Evolutionary conservation across 495 filamentous ascomycete species (phyloP).

Genomic region (Ramalina intermedia): DNA sequence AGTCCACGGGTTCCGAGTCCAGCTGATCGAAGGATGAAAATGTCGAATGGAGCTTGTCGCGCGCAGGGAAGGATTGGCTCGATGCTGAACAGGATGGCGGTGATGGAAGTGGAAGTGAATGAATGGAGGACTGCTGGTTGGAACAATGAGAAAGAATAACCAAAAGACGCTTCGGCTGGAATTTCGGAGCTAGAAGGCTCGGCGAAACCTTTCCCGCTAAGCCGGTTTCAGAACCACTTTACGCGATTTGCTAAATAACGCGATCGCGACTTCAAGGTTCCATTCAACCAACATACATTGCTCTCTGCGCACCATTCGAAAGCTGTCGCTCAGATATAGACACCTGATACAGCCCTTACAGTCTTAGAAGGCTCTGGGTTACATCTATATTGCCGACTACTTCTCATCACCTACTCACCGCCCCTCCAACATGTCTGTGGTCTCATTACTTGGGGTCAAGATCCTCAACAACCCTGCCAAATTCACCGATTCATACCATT

Average conservation of each 20-base stretch:
- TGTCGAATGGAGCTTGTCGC: not conserved
- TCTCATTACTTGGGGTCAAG: constrained; percentile 87
- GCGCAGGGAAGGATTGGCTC: not conserved
- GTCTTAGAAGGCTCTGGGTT: no score
- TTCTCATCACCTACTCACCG: not conserved
- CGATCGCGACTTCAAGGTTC: not conserved
- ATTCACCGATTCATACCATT: constrained; percentile 78
- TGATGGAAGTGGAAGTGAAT: not conserved
- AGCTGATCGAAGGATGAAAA: no score
- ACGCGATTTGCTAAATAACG: not conserved
- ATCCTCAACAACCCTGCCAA: constrained; percentile 91
- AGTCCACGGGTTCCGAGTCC: no score
- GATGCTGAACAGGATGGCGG: not conserved
- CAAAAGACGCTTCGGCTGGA: not conserved
- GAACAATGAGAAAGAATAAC: not conserved
- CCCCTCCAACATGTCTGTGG: constrained; percentile 62
- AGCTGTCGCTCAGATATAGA: no score
- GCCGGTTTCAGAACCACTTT: not conserved
- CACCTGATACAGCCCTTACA: no score
- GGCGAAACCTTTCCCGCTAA: not conserved
- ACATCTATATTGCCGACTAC: not conserved
- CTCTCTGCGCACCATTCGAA: no score
- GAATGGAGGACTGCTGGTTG: not conserved
- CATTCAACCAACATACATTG: not conserved
- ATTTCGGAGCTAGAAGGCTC: not conserved